Base-by-base conservation (phyloP, 768 basidiomycete genomes). In the Boletus vermiculosoides region DNA sequence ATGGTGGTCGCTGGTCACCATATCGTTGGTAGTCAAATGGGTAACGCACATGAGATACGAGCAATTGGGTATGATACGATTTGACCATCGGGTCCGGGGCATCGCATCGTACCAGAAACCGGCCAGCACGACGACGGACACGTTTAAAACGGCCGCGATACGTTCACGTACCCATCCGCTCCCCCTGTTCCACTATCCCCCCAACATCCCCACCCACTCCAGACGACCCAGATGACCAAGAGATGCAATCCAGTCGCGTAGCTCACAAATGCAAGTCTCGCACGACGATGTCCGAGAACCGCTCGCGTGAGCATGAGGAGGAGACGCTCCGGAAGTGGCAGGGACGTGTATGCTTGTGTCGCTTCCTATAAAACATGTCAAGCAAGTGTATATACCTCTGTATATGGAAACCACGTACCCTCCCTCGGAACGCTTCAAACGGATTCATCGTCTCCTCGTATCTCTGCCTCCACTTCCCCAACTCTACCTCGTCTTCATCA, bases 391-490 rank as follows among this genome's bases (percentile, higher is more conserved):
- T 15, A 18, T 18, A 8, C 30, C 23, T 12, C 12, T 53, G 45
- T 23, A 30, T 31, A 23, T 5, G 28, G 20, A 31, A 55, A 5
- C 5, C 7, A 83, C 94, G 62, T 65, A 97, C 96, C 71, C 94
- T 80, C 2, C 96, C 94, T 60, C 94, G 85, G 80, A 99, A 98
- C 8, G 90, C 94, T 72, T 98, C 95, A 69, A 99, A 99, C 0
- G 97, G 96, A 67, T 99, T 98, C 85, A 98, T 94, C 51, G 92
- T 85, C 73, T 97, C 92, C 69, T 98, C 96, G 67, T 99, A 99
- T 69, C 94, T 80, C 60, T 88, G 83, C 48, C 87, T 85, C 73
- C 98, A 99, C 68, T 86, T 91, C 65, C 88, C 88, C 71, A 98
- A 85, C 63, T 79, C 88, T 73, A 98, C 83, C 64, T 79, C 54